Base-by-base conservation (phyloP, 495 filamentous ascomycete species). In the Penicillium pancosmium region DNA sequence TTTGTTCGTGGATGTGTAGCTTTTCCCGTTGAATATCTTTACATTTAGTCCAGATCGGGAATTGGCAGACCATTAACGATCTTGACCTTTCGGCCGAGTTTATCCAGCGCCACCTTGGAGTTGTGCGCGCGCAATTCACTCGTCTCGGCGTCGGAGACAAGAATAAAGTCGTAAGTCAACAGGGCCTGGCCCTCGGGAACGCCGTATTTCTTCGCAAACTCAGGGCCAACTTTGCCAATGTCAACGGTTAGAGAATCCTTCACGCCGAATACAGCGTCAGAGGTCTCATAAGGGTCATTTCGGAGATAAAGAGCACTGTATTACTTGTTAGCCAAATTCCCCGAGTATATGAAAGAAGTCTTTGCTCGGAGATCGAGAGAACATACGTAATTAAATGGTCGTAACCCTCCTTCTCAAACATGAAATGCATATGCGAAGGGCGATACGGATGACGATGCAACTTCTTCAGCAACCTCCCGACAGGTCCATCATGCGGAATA, bases 391-490 rank as follows among this genome's bases (percentile, higher is more conserved):
- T 86, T 63, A 97, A 77, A 66, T 89, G 82, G 73, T 96, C 91
- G 71, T 87, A 96, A 1, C 87, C 91, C 73, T 80, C 76, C 79
- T 92, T 95, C 71, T 88, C 84, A 74, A 97, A 95, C 90, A 96
- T 94, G 67, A 96, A 97, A 76, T 97, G 93, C 81, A 97, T 87
- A 78, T 97, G 92, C 47, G 87, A 86, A 25, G 93, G 93, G 40
- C 93, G 76, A 76, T 85, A 96, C 58, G 87, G 84, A 77, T 96
- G 93, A 31, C 93, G 78, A 25, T 82, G 80, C 70, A 97, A 66
- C 73, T 73, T 75, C 74, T 77, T 77, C 72, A 97, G 76, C 68
- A 97, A 76, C 76, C 84, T 84, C 0, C 93, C 93, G 8, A 96
- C 91, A 0, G 93, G 93, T 41, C 93, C 93, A 73, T 97, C 92